phyloP scores from a whole-genome alignment of 1,284 basidiomycete species.

The Agroathelia rolfsii region DNA sequence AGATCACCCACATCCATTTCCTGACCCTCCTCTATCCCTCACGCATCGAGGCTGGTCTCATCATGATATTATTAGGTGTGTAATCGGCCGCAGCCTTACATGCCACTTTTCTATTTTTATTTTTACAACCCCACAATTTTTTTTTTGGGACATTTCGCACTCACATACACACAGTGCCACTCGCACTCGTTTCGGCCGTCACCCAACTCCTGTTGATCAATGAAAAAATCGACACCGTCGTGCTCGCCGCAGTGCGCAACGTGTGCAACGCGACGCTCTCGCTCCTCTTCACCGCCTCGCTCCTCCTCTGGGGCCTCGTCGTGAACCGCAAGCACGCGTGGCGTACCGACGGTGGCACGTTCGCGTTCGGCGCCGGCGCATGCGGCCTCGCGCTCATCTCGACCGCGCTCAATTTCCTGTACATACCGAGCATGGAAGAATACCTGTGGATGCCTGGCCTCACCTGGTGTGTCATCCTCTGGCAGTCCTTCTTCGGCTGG shows the following conservation, averaged over 20 bases:
- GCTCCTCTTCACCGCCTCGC: slow-evolving; percentile 82
- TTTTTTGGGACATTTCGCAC: neutral
- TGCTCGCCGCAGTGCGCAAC: slow-evolving; percentile 80
- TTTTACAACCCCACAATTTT: neutral
- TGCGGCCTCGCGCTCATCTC: slow-evolving; percentile 70
- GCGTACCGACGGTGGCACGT: slow-evolving; percentile 93
- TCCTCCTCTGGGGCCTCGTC: slow-evolving; percentile 89
- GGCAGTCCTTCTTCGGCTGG: slow-evolving; percentile 89
- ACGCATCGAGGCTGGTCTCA: slow-evolving; percentile 80
- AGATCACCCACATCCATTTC: slow-evolving; percentile 98
- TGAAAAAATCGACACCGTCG: slow-evolving; percentile 30
- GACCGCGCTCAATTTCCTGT: slow-evolving; percentile 79
- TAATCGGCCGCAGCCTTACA: neutral
- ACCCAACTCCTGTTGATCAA: slow-evolving; percentile 80
- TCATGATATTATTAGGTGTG: slow-evolving; percentile 74
- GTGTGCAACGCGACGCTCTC: slow-evolving; percentile 94
- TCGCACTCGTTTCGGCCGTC: slow-evolving; percentile 77
- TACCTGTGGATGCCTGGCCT: slow-evolving; percentile 81
- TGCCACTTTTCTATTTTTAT: neutral
- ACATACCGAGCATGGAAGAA: slow-evolving; percentile 72
- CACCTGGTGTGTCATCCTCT: slow-evolving; percentile 81
- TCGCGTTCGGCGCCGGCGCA: slow-evolving; percentile 83
- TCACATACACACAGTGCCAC: slow-evolving; percentile 43
- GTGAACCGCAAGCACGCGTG: slow-evolving; percentile 90
- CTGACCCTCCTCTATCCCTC: slow-evolving; percentile 94